phyloP scores from a whole-genome alignment of 345 rosid species.

The Stellera chamaejasme region DNA sequence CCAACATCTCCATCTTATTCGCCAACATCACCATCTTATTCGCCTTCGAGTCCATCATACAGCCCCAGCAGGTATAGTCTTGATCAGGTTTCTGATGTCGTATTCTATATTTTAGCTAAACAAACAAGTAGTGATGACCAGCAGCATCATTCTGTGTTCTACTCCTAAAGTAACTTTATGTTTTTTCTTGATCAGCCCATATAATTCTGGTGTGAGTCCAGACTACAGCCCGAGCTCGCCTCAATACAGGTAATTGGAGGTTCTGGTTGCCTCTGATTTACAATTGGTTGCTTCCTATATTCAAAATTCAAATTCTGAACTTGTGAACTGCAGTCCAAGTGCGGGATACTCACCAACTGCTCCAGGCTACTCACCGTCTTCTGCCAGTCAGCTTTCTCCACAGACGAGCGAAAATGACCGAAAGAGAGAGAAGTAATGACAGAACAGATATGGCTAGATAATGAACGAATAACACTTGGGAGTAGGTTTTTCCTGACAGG shows the following conservation, averaged over 20 bases:
- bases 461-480: too few relatives aligned
- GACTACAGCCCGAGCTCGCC: constrained; percentile 80
- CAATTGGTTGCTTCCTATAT: neutral
- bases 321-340: constrained; percentile 40
- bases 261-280: neutral
- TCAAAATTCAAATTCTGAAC: neutral
- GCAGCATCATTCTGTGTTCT: too few relatives aligned
- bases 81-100: neutral
- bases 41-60: constrained; percentile 85
- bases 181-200: constrained; percentile 38
- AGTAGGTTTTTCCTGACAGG: too few relatives aligned
- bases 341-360: constrained; percentile 83
- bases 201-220: constrained; percentile 62
- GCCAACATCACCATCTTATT: constrained; percentile 89
- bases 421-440: constrained; percentile 23
- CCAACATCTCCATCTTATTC: constrained; percentile 92
- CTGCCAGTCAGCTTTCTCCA: constrained; percentile 74
- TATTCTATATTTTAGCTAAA: neutral
- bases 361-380: constrained; percentile 76
- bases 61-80: constrained; percentile 80
- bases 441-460: neutral
- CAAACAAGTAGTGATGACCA: too few relatives aligned
- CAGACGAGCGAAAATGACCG: constrained; percentile 50
- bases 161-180: too few relatives aligned
- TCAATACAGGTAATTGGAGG: constrained; percentile 37